Base-by-base conservation (phyloP, 352 stramenopile genomes). In the Globisporangium carolinianum region DNA sequence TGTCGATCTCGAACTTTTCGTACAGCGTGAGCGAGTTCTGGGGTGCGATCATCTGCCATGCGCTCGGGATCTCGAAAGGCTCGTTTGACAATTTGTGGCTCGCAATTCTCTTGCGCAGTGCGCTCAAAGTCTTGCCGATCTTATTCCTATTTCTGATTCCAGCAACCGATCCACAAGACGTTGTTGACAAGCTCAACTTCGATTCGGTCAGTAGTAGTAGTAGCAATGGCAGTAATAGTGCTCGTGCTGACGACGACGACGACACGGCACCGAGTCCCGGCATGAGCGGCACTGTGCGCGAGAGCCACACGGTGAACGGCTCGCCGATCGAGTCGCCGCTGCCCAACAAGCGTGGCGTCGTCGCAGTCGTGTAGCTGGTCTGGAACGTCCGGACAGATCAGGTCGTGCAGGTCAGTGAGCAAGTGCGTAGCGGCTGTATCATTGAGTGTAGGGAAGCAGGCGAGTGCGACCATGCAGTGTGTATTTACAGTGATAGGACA, bases 1-100 rank as follows among this genome's bases (percentile, higher is more conserved):
- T 99, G 96, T 97, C 86, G 0, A 97, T 98, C 58, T 98, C 95
- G 61, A 98, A 99, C 76, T 94, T 96, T 53, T 96, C 91, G 32
- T 89, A 78, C 47, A 95, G 92, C 41, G 69, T 98, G 18, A 97
- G 93, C 17, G 94, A 93, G 39, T 97, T 98, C 68, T 83, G 97
- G 67, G 93, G 94, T 1, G 92, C 94, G 8, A 62, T 88, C 9
- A 76, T 98, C 32, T 98, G 92, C 56, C 79, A 89, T 12, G 69
- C 72, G 46, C 71, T 98, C 8, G 88, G 87, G 9, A 94, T 98
- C 47, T 82, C 83, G 36, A 94, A 96, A 66, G 83, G 75, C 62
- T 77, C 94, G 65, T 98, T 98, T 74, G 78, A 94, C 46, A 95
- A 96, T 53, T 73, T 98, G 36, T 94, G 73, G 69, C 70, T 97